These are phyloP conservation scores for Pelargonium fulgidum DNA, from an alignment of 441 rosid genomes.

Conservation along the genomic window DNA sequence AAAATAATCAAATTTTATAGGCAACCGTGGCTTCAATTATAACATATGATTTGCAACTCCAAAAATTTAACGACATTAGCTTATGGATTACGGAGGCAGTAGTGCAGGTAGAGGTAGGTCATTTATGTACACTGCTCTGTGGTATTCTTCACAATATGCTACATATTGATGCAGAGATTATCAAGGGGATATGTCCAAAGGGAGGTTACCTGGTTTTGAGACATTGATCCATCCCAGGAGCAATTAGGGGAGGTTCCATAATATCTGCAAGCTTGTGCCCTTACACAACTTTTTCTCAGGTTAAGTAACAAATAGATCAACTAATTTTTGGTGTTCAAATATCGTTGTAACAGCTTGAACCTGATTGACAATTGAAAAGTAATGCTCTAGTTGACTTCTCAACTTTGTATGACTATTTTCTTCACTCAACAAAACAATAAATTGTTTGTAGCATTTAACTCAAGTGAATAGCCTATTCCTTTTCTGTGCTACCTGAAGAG, in stretches of 20 bases:
- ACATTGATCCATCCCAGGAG: slow-evolving; percentile 63
- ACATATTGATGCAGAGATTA: slow-evolving; percentile 1
- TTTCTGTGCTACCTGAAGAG: too few relatives aligned
- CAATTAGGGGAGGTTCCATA: slow-evolving; percentile 40
- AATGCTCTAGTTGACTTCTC: too few relatives aligned
- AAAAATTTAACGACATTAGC: too few relatives aligned
- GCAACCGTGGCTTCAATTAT: too few relatives aligned
- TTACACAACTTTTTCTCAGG: slow-evolving; percentile 25
- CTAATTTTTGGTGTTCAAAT: background rate
- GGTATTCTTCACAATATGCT: background rate
- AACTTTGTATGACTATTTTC: too few relatives aligned
- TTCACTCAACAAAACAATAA: too few relatives aligned
- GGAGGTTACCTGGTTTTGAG: slow-evolving; percentile 19
- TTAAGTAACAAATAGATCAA: slow-evolving; percentile 5
- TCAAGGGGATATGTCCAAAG: slow-evolving; percentile 40
- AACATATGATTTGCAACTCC: background rate
- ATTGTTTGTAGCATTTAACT: too few relatives aligned
- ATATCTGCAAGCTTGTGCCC: slow-evolving; percentile 70
- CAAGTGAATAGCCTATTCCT: too few relatives aligned
- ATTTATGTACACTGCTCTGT: background rate
- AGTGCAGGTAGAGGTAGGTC: background rate
- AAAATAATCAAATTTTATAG: too few relatives aligned
- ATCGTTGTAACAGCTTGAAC: background rate
- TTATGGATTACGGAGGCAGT: too few relatives aligned
- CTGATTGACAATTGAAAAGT: background rate